These are phyloP conservation scores for Metschnikowia anglica DNA, from an alignment of 805 yeast genomes.

Conservation along the genomic window DNA sequence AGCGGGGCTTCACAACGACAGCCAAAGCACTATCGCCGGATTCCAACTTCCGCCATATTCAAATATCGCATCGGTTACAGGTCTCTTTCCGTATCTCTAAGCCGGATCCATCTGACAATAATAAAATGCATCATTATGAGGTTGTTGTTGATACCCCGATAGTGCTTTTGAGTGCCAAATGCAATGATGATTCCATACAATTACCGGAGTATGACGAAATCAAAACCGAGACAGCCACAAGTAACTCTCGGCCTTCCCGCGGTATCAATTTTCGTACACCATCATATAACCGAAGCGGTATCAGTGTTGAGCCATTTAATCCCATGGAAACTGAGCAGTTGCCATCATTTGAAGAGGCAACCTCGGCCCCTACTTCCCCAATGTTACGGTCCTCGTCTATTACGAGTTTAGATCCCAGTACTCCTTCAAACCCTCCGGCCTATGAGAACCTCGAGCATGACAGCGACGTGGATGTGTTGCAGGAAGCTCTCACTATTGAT, in stretches of 20 bases:
- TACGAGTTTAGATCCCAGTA: constrained; percentile 34
- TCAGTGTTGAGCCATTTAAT: constrained; percentile 31
- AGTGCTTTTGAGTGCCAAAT: constrained; percentile 43
- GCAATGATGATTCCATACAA: constrained; percentile 41
- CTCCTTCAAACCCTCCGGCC: constrained; percentile 34
- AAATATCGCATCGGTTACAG: constrained; percentile 66
- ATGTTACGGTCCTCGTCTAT: constrained; percentile 38
- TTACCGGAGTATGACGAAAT: constrained; percentile 41
- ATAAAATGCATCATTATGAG: constrained; percentile 68
- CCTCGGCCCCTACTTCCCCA: constrained; percentile 43
- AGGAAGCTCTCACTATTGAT: constrained; percentile 25
- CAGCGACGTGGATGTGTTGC: not conserved
- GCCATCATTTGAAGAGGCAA: constrained; percentile 69
- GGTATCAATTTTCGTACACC: constrained; percentile 41
- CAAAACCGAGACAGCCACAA: not conserved
- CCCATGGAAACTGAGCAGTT: constrained; percentile 30
- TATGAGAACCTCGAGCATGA: constrained; percentile 19
- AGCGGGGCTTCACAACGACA: constrained; percentile 36
- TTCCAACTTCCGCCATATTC: constrained; percentile 59
- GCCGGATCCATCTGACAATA: constrained; percentile 48
- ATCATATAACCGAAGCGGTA: constrained; percentile 33
- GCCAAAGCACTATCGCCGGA: constrained; percentile 58
- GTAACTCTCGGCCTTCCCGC: constrained; percentile 14
- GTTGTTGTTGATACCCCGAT: constrained; percentile 80
- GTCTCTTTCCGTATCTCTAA: constrained; percentile 66